phyloP scores from a whole-genome alignment of 768 basidiomycete genomes.

The Jaapia argillacea region DNA sequence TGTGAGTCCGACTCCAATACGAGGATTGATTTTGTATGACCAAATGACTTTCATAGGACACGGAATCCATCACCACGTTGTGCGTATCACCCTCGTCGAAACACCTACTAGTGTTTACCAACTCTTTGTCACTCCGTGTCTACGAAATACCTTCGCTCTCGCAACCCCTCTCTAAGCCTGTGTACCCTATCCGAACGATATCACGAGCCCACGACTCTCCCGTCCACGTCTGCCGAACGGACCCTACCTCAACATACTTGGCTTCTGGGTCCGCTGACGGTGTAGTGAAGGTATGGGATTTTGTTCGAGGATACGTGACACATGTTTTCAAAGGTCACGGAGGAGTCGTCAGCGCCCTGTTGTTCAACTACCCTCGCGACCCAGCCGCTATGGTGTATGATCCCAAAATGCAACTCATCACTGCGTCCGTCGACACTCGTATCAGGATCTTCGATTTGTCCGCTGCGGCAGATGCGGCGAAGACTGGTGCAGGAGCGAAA shows the following conservation, averaged over 20 bases:
- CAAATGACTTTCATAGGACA: constrained; percentile 62
- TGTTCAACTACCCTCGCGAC: constrained; percentile 72
- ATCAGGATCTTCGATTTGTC: constrained; percentile 89
- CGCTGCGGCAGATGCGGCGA: constrained; percentile 36
- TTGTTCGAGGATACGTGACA: constrained; percentile 77
- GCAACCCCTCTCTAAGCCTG: constrained; percentile 30
- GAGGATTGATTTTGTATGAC: no score
- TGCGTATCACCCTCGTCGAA: constrained; percentile 69
- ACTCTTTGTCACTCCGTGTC: constrained; percentile 71
- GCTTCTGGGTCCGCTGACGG: constrained; percentile 97
- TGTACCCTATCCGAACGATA: constrained; percentile 67
- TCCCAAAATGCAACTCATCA: constrained; percentile 69
- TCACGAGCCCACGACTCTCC: constrained; percentile 89
- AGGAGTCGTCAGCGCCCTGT: constrained; percentile 88
- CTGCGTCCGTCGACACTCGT: constrained; percentile 85
- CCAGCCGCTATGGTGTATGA: constrained; percentile 34
- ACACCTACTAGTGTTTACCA: constrained; percentile 72
- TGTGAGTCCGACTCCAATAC: constrained; percentile 36
- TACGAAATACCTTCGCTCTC: constrained; percentile 62
- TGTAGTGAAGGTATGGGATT: constrained; percentile 94
- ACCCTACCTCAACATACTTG: constrained; percentile 81
- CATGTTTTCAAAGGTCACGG: constrained; percentile 96
- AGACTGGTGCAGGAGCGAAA: constrained; percentile 44
- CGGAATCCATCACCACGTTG: constrained; percentile 75
- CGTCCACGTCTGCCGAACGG: constrained; percentile 78